Percentiles rank a stretch among this genome's conserved stretches.
Evolutionary conservation across 345 rosid genomes (phyloP).

Genomic region (Kernera saxatilis): DNA sequence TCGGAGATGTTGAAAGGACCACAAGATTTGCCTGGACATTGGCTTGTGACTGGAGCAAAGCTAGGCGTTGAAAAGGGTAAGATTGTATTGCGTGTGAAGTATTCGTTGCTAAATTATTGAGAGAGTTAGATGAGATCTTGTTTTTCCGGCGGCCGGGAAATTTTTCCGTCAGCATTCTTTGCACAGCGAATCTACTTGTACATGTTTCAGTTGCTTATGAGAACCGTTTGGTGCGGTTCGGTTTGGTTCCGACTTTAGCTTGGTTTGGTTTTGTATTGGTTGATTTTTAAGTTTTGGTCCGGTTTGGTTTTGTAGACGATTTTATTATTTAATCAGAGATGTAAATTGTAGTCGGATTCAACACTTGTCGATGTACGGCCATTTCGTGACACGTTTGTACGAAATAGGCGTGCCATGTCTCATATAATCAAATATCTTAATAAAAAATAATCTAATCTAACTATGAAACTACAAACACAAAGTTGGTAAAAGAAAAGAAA

Average conservation of each 20-base stretch:
- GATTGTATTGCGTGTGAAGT: conserved; percentile 85
- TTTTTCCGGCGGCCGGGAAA: conserved; percentile 11
- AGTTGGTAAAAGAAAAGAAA: background rate
- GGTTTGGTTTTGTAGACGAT: conserved; percentile 20
- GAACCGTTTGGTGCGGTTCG: conserved; percentile 14
- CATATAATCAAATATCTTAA: background rate
- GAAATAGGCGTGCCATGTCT: conserved; percentile 5
- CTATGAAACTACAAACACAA: background rate
- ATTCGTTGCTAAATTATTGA: conserved; percentile 87
- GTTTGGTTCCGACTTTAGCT: conserved; percentile 4
- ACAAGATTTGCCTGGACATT: conserved; percentile 91
- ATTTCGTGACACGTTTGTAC: conserved; percentile 20
- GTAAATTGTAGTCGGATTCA: conserved; percentile 21
- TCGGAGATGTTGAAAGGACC: conserved; percentile 92
- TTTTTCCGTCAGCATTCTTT: conserved; percentile 23
- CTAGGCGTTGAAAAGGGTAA: conserved; percentile 92
- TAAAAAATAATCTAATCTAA: background rate
- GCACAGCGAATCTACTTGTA: conserved; percentile 28
- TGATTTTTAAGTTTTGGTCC: conserved; percentile 6
- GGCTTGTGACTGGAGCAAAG: conserved; percentile 98
- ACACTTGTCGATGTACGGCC: conserved; percentile 21
- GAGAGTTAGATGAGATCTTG: conserved; percentile 5
- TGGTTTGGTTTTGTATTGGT: conserved; percentile 13
- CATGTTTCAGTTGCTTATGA: conserved; percentile 5
- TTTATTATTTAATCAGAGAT: conserved; percentile 22